Conservation (phyloP, 2,329 filamentous ascomycete genomes). For the Tolypocladium pustulatum region DNA sequence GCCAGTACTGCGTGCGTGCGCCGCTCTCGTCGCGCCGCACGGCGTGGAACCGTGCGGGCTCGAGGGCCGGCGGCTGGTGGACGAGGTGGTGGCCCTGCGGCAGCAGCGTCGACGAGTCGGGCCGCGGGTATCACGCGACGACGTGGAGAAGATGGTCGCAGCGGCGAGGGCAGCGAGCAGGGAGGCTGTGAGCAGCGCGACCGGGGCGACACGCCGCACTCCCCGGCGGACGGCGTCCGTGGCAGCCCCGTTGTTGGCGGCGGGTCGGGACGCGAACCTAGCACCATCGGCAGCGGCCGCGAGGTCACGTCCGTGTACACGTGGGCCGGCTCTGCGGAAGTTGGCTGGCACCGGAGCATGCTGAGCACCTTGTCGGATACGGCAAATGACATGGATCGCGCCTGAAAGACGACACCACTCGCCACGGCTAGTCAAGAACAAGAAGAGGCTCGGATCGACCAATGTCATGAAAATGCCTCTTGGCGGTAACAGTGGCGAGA, state of each 20-base stretch:
- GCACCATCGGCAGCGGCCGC: neutral
- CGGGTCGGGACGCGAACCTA: neutral
- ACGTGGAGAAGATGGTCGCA: neutral
- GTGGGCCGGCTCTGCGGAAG: neutral
- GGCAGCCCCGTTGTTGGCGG: neutral
- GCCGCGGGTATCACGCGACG: neutral
- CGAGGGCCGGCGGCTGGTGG: neutral
- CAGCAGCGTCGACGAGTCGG: neutral
- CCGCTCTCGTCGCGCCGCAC: neutral
- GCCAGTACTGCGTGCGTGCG: slow-evolving; percentile 7
- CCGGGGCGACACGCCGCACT: neutral
- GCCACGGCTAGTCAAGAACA: no score
- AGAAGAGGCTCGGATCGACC: no score
- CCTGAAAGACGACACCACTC: neutral
- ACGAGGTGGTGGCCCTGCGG: neutral
- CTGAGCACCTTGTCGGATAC: neutral
- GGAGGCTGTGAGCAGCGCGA: neutral
- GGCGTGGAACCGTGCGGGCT: neutral
- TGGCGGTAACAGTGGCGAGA: neutral
- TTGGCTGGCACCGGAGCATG: neutral
- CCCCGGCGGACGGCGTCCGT: neutral
- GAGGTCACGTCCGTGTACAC: neutral
- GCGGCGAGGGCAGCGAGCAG: neutral
- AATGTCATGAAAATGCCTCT: neutral
- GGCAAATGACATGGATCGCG: neutral